Percentiles rank a stretch among this genome's conserved stretches.
Evolutionary conservation across 495 filamentous ascomycete genomes (phyloP).

Genomic region (Aspergillus olivimuriae): DNA sequence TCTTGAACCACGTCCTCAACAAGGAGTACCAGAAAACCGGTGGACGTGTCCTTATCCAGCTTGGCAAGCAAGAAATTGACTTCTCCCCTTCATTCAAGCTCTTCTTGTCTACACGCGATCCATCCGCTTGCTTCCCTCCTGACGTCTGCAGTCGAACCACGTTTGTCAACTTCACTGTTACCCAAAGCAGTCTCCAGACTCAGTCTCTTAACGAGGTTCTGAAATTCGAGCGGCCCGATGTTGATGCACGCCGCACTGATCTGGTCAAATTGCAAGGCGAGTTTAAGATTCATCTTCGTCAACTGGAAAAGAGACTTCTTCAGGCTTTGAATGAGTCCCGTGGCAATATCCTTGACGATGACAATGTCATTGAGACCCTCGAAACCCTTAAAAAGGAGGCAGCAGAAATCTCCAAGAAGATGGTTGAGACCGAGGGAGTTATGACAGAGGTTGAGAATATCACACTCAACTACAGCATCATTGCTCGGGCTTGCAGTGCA

Average conservation of each 20-base stretch:
- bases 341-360: constrained; percentile 97
- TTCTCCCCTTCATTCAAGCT: constrained; percentile 97
- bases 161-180: constrained; percentile 99
- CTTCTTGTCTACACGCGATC: constrained; percentile 92
- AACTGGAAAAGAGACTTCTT: constrained; percentile 90
- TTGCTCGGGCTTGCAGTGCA: constrained; percentile 90
- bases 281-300: constrained; percentile 93
- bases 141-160: constrained; percentile 98
- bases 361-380: constrained; percentile 94
- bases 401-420: constrained; percentile 91
- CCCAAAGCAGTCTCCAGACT: constrained; percentile 95
- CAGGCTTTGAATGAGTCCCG: constrained; percentile 95
- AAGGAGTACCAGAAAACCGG: constrained; percentile 99
- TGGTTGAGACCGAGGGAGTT: constrained; percentile 91
- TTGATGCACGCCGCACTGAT: constrained; percentile 93
- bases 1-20: constrained; percentile 98
- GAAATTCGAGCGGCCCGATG: constrained; percentile 94
- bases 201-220: constrained; percentile 95
- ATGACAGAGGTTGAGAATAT: constrained; percentile 96
- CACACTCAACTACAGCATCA: constrained; percentile 84
- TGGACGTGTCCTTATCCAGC: constrained; percentile 93
- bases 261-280: constrained; percentile 98
- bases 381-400: constrained; percentile 98
- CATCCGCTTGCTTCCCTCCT: constrained; percentile 92
- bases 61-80: constrained; percentile 98